Conservation (phyloP, 2,329 filamentous ascomycete species). For the Fusarium floridanum region DNA sequence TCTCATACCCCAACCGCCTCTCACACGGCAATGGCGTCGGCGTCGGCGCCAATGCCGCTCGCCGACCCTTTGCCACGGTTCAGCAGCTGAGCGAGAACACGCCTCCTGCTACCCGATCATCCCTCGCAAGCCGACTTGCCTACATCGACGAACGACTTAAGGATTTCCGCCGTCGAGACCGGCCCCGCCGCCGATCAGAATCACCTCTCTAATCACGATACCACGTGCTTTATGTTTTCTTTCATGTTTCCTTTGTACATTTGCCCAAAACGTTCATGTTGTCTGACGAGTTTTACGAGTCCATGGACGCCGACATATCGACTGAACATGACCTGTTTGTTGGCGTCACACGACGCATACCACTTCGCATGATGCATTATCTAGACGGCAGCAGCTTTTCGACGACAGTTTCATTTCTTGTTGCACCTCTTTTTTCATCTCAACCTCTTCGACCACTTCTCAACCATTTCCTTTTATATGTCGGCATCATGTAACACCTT, state of each 20-base stretch:
- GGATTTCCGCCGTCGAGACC: conserved; percentile 63
- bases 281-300: conserved; percentile 44
- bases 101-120: conserved; percentile 55
- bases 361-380: conserved; percentile 44
- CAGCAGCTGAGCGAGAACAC: conserved; percentile 60
- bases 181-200: conserved; percentile 60
- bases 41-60: conserved; percentile 59
- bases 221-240: conserved; percentile 17
- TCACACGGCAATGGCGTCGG: conserved; percentile 61
- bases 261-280: conserved; percentile 36
- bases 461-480: conserved; percentile 30
- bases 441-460: conserved; percentile 19
- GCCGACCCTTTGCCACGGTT: conserved; percentile 69
- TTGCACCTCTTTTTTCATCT: not conserved
- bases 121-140: conserved; percentile 65
- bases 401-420: conserved; percentile 32
- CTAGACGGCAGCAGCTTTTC: conserved; percentile 43
- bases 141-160: conserved; percentile 71
- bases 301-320: conserved; percentile 36
- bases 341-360: conserved; percentile 29
- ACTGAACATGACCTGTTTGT: conserved; percentile 32
- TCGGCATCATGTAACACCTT: conserved; percentile 8
- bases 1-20: conserved; percentile 72
- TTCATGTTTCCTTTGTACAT: conserved; percentile 37
- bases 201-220: conserved; percentile 59